A percentile compares a stretch with the other conserved stretches of the same genome.
Conservation (phyloP, 176 grass and related monocot genomes). For the barley (Hordeum vulgare) region DNA sequence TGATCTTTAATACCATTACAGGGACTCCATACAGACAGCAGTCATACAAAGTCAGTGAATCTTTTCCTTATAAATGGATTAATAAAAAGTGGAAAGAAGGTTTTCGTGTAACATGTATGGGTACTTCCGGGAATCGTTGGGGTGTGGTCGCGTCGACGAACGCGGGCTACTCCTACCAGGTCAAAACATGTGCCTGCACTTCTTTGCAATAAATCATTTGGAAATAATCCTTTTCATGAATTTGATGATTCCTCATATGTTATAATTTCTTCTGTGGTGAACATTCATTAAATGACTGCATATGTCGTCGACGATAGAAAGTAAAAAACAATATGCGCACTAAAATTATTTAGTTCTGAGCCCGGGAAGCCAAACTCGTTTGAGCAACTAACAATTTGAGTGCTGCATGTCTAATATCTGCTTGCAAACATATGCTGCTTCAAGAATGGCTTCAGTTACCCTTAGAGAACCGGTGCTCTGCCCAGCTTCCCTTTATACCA, state of each 20-base stretch:
- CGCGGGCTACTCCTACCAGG: conserved; percentile 56
- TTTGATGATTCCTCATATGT: neutral
- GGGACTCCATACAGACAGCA: conserved; percentile 66
- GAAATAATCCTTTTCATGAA: neutral
- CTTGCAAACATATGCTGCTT: neutral
- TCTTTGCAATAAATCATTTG: neutral
- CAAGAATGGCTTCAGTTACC: neutral
- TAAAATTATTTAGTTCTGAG: neutral
- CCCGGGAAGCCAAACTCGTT: no score
- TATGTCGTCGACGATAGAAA: neutral
- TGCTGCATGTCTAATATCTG: neutral
- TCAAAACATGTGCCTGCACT: conserved; percentile 2
- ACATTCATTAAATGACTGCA: neutral
- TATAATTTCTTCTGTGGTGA: neutral
- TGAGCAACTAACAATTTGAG: neutral
- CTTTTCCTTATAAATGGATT: conserved; percentile 83
- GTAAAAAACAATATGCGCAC: neutral
- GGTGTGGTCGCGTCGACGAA: conserved; percentile 76
- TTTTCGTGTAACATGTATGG: conserved; percentile 80
- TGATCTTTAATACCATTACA: conserved; percentile 13
- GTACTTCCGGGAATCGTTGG: conserved; percentile 61
- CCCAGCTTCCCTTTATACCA: neutral
- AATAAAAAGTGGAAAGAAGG: conserved; percentile 95
- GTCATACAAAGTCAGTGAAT: conserved; percentile 79
- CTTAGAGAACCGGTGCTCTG: neutral